These are phyloP conservation scores for Rhizopogon roseolus DNA, from an alignment of 768 basidiomycete genomes.

Conservation along the genomic window DNA sequence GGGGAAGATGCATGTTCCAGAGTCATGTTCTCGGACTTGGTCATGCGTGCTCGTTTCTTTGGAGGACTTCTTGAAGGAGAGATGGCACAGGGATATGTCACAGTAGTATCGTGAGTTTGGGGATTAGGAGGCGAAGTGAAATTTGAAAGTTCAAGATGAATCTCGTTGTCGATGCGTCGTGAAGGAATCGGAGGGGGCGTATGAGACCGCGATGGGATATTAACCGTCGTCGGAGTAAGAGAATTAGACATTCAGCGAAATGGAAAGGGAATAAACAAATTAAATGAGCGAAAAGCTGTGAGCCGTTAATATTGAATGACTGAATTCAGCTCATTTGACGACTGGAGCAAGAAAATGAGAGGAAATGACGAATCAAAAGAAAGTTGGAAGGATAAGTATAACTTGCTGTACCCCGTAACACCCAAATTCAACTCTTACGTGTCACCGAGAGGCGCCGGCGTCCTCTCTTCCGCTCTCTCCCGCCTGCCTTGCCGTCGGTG, in stretches of 20 bases:
- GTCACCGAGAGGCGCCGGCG: background rate
- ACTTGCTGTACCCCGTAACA: background rate
- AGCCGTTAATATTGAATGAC: slow-evolving; percentile 4
- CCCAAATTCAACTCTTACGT: background rate
- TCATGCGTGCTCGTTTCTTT: slow-evolving; percentile 15
- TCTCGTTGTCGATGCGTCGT: slow-evolving; percentile 18
- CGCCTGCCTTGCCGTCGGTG: background rate
- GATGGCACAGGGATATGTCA: slow-evolving; percentile 3
- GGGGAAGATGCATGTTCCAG: slow-evolving; percentile 20
- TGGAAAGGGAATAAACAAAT: slow-evolving; percentile 18
- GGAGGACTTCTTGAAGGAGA: slow-evolving; percentile 7
- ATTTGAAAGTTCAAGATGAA: background rate
- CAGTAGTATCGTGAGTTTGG: background rate
- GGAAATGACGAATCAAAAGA: background rate
- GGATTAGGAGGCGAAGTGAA: background rate
- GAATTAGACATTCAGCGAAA: slow-evolving; percentile 19
- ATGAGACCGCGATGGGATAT: slow-evolving; percentile 14
- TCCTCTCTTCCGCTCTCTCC: background rate
- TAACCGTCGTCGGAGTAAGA: slow-evolving; percentile 13
- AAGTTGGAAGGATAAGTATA: background rate
- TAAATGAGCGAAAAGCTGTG: slow-evolving; percentile 15
- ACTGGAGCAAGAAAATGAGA: background rate
- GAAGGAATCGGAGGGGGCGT: slow-evolving; percentile 11
- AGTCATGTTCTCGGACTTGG: slow-evolving; percentile 15
- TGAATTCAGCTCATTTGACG: slow-evolving; percentile 14